Evolutionary conservation across 2,329 filamentous ascomycete genomes (phyloP).

Genomic region (Lasiodiplodia sp.): DNA sequence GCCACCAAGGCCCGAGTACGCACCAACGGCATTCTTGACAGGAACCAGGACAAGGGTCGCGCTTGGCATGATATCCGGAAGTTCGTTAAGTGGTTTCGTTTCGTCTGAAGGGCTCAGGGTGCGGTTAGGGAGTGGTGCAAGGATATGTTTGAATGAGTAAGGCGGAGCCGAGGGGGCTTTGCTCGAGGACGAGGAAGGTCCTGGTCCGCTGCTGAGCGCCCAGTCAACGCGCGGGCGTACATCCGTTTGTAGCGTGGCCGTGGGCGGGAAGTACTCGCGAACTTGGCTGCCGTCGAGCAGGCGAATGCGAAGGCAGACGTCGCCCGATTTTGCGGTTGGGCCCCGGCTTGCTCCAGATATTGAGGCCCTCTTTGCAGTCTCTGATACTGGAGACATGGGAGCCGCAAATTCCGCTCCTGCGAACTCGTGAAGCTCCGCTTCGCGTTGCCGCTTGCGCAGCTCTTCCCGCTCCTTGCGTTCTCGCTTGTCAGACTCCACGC

Average conservation of each 20-base stretch:
- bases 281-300: constrained; percentile 85
- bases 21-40: constrained; percentile 66
- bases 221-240: constrained; percentile 81
- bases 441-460: constrained; percentile 44
- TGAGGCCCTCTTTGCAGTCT: constrained; percentile 1
- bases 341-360: constrained; percentile 32
- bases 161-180: constrained; percentile 54
- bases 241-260: constrained; percentile 66
- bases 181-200: constrained; percentile 37
- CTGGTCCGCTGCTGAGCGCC: constrained; percentile 47
- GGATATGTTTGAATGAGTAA: constrained; percentile 84
- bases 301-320: constrained; percentile 71
- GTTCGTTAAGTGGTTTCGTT: constrained; percentile 67
- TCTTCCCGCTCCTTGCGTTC: constrained; percentile 62
- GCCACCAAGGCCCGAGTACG: constrained; percentile 56
- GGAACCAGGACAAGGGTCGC: constrained; percentile 85
- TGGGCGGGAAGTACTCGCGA: constrained; percentile 72
- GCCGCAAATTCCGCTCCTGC: constrained; percentile 15
- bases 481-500: constrained; percentile 78
- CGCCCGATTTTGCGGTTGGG: constrained; percentile 41
- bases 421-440: constrained; percentile 18
- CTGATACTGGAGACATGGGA: neutral
- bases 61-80: constrained; percentile 74
- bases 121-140: constrained; percentile 78
- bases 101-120: constrained; percentile 80